These are phyloP conservation scores for Pulveroboletus sp. DNA, from an alignment of 768 basidiomycete genomes.

Conservation along the genomic window DNA sequence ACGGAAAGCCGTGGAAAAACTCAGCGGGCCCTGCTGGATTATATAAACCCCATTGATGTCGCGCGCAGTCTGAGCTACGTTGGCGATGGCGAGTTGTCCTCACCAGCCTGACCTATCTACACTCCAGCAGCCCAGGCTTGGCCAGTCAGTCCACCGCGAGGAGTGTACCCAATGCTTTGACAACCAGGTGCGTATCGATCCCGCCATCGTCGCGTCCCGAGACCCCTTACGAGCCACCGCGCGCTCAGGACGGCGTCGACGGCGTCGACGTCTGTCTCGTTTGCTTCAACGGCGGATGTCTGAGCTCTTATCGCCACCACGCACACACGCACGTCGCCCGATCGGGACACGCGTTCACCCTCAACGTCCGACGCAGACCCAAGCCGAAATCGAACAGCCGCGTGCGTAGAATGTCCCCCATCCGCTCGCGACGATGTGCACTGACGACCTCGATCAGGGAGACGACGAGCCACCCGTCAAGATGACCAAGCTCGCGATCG, in stretches of 20 bases:
- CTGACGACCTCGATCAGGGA: slow-evolving; percentile 41
- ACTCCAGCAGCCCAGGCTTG: slow-evolving; percentile 55
- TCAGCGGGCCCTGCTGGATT: too few relatives aligned
- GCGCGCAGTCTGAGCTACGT: slow-evolving; percentile 20
- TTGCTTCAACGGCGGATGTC: slow-evolving; percentile 95
- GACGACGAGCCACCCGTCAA: slow-evolving; percentile 84
- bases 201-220: background rate
- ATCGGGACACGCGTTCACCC: slow-evolving; percentile 67
- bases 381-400: slow-evolving; percentile 57
- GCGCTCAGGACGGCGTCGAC: slow-evolving; percentile 60
- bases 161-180: slow-evolving; percentile 99
- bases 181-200: slow-evolving; percentile 59
- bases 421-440: background rate
- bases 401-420: slow-evolving; percentile 44
- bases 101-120: slow-evolving; percentile 50
- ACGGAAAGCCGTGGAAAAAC: too few relatives aligned
- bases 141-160: slow-evolving; percentile 78
- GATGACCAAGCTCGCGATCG: slow-evolving; percentile 85
- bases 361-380: slow-evolving; percentile 73
- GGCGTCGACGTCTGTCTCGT: slow-evolving; percentile 87
- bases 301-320: slow-evolving; percentile 60
- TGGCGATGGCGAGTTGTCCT: slow-evolving; percentile 38
- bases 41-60: too few relatives aligned
- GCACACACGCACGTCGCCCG: slow-evolving; percentile 67
- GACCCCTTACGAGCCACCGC: background rate